Conservation (phyloP, 148 eudicot species). For the Vaccinium macrocarpon region DNA sequence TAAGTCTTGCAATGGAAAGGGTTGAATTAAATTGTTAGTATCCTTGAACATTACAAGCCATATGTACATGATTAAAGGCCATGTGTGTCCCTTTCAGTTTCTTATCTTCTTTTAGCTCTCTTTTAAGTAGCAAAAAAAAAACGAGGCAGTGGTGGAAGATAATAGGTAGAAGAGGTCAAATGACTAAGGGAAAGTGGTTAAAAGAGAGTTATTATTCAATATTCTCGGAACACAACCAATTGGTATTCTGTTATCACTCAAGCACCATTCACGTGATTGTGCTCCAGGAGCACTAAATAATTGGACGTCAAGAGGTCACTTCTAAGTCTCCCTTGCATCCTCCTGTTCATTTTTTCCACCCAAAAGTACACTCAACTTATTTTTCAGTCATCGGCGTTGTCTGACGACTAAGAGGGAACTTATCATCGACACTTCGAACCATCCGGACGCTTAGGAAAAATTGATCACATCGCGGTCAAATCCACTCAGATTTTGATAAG, state of each 20-base stretch:
- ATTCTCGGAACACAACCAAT: no score
- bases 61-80: neutral
- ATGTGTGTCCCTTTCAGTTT: neutral
- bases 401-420: neutral
- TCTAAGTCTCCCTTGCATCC: neutral
- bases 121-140: neutral
- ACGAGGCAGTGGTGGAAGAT: constrained; percentile 1
- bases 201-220: neutral
- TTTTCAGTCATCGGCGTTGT: neutral
- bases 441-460: neutral
- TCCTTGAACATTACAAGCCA: neutral
- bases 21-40: neutral
- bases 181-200: neutral
- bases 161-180: neutral
- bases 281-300: no score
- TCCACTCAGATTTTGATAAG: neutral
- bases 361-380: neutral
- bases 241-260: no score
- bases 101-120: neutral
- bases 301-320: neutral
- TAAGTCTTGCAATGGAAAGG: neutral
- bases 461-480: neutral
- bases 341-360: neutral
- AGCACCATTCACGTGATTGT: no score
- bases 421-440: neutral